Evolutionary conservation across 2,329 filamentous ascomycete genomes (phyloP).

Genomic region (Samsoniella hepiali): DNA sequence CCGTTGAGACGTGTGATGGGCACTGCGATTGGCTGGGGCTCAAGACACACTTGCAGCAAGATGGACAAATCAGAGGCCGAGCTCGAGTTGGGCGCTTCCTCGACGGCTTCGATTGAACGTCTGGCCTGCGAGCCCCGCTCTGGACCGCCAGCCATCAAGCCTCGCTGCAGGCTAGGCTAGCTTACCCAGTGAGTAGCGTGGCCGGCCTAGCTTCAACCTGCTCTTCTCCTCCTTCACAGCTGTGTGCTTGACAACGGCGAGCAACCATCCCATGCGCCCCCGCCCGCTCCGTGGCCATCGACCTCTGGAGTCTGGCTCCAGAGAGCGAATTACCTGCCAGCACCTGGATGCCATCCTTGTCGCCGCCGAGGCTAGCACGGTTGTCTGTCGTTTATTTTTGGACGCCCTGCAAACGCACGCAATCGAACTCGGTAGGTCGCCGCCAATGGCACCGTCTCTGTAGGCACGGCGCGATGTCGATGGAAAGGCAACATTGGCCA

Average conservation of each 20-base stretch:
- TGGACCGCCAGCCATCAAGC: conserved; percentile 14
- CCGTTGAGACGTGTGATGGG: conserved; percentile 1
- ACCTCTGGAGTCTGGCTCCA: neutral
- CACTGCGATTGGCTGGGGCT: conserved; percentile 12
- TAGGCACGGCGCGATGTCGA: neutral
- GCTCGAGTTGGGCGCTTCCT: conserved; percentile 21
- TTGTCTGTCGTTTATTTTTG: conserved; percentile 1
- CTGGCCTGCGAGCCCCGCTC: conserved; percentile 1
- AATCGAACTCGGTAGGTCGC: neutral
- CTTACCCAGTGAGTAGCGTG: neutral
- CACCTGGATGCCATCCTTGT: neutral
- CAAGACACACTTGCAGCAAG: conserved; percentile 2
- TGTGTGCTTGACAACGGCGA: conserved; percentile 2
- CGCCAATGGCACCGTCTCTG: neutral
- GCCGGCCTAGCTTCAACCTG: neutral
- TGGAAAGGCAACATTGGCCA: neutral
- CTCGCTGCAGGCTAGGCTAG: conserved; percentile 9
- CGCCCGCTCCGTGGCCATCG: neutral
- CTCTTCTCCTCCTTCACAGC: neutral
- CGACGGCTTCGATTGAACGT: conserved; percentile 20
- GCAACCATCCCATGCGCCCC: conserved; percentile 3
- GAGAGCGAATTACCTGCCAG: neutral
- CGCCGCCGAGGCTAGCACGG: neutral
- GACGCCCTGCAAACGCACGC: conserved; percentile 9
- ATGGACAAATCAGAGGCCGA: conserved; percentile 12